Percentiles rank a stretch among this genome's conserved stretches.
Evolutionary conservation across 176 grass and related monocot species (phyloP).

Genomic region (Raddia guianensis): DNA sequence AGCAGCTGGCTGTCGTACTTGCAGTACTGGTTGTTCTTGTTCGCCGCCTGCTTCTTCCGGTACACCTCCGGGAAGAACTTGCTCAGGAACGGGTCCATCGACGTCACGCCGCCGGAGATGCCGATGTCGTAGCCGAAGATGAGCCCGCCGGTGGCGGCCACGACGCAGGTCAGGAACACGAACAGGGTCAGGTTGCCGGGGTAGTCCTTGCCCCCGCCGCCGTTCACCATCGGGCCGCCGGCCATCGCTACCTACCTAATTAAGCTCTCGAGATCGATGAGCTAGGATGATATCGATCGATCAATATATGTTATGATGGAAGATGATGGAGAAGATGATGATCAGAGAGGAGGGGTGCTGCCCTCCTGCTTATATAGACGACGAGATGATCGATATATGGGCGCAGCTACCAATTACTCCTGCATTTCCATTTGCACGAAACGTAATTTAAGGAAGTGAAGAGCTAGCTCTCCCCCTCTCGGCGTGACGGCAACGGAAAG

Average conservation of each 20-base stretch:
- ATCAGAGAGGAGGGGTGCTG: no score
- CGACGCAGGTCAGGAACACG: constrained; percentile 58
- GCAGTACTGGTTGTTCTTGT: constrained; percentile 63
- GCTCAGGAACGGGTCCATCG: constrained; percentile 48
- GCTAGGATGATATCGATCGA: no score
- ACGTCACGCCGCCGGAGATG: constrained; percentile 63
- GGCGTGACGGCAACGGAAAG: background rate
- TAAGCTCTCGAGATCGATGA: no score
- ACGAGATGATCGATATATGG: no score
- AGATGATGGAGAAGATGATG: no score
- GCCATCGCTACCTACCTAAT: constrained; percentile 29
- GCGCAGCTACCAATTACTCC: no score
- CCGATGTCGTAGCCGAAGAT: constrained; percentile 77
- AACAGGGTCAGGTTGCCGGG: constrained; percentile 66
- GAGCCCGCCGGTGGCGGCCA: constrained; percentile 65
- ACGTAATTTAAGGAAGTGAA: no score
- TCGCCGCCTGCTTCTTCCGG: constrained; percentile 27
- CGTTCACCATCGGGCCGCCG: constrained; percentile 55
- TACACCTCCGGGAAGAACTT: constrained; percentile 77
- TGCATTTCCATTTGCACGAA: no score
- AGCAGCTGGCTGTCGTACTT: constrained; percentile 73
- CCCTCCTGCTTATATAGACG: no score
- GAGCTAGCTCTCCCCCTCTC: no score
- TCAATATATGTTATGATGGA: no score
- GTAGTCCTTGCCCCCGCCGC: constrained; percentile 54